Percentiles rank a stretch among this genome's conserved stretches.
Conservation (phyloP, 805 yeast species). For the Saccharomycopsis schoenii region DNA sequence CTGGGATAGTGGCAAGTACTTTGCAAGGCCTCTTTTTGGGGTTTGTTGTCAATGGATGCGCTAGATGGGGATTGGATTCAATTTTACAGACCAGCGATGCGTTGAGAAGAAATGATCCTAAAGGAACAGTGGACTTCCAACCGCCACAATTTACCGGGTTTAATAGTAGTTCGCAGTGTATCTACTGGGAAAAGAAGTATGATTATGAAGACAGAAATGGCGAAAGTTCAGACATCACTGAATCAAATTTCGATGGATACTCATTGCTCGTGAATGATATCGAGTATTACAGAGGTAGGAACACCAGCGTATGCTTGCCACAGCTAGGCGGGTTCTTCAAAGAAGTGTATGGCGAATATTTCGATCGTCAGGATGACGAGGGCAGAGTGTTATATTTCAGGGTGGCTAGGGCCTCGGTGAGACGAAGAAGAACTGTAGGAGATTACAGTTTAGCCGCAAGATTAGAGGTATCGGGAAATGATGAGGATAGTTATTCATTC, state of each 20-base stretch:
- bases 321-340: conserved; percentile 26
- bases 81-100: conserved; percentile 68
- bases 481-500: not conserved
- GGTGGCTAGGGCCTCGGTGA: conserved; percentile 40
- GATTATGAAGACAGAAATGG: conserved; percentile 1
- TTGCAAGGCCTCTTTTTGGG: conserved; percentile 85
- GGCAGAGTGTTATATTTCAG: conserved; percentile 41
- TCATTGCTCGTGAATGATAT: conserved; percentile 72
- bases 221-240: not conserved
- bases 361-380: not conserved
- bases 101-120: conserved; percentile 53
- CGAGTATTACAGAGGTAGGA: conserved; percentile 57
- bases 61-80: conserved; percentile 91
- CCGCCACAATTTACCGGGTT: conserved; percentile 23
- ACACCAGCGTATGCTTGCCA: conserved; percentile 34
- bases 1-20: conserved; percentile 57
- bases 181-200: conserved; percentile 28
- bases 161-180: conserved; percentile 24
- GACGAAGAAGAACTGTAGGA: conserved; percentile 33
- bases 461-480: not conserved
- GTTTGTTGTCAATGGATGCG: conserved; percentile 69
- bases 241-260: conserved; percentile 33
- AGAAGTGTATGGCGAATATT: conserved; percentile 3
- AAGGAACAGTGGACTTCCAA: conserved; percentile 4
- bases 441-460: conserved; percentile 59